A percentile compares a stretch with the other conserved stretches of the same genome.
Evolutionary conservation across 306 rosid species (phyloP).

Genomic region (Albizia julibrissin): DNA sequence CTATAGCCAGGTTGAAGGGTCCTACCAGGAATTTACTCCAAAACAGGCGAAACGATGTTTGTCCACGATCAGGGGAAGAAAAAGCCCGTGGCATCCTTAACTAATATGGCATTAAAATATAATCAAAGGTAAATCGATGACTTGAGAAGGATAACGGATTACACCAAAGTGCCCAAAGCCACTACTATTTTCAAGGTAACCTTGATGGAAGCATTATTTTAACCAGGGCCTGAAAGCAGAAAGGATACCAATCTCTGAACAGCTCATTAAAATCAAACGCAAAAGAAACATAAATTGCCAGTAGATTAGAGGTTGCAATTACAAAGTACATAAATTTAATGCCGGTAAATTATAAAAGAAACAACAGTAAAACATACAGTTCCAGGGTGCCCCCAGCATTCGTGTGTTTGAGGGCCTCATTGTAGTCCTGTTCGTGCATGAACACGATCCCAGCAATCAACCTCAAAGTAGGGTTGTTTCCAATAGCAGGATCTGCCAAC

Average conservation of each 20-base stretch:
- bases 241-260: background rate
- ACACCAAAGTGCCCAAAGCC: background rate
- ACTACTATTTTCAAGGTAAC: background rate
- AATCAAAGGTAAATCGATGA: background rate
- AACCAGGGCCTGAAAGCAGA: background rate
- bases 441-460: constrained; percentile 83
- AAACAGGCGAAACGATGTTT: background rate
- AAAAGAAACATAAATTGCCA: background rate
- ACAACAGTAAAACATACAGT: constrained; percentile 48
- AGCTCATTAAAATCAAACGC: background rate
- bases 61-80: background rate
- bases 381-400: constrained; percentile 96
- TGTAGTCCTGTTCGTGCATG: constrained; percentile 85
- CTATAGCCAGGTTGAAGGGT: background rate
- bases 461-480: constrained; percentile 68
- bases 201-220: background rate
- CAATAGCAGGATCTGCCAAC: constrained; percentile 86
- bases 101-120: background rate
- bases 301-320: background rate
- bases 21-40: background rate
- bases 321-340: background rate
- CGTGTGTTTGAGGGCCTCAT: constrained; percentile 90
- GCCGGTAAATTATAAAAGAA: background rate
- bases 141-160: background rate
- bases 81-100: background rate